Base-by-base conservation (phyloP, 169 alveolate species). In the Eimeria falciformis region DNA sequence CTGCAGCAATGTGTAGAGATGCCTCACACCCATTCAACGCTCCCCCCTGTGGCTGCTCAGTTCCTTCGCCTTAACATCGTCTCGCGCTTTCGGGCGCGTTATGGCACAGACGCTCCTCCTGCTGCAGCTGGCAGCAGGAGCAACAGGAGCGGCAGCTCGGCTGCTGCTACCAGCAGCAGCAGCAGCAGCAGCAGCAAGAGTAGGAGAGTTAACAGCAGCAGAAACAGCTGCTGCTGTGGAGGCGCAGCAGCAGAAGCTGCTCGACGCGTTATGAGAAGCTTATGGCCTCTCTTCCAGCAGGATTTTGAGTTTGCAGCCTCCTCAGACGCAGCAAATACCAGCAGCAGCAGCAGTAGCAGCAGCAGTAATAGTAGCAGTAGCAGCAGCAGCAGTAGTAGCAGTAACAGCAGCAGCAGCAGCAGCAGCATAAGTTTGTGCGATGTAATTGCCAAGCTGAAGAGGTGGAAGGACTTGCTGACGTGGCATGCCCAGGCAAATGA, bases 381-480 rank as follows among this genome's bases (percentile, higher is more conserved):
- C 40, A 25, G 45, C 45, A 29, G 21, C 7, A 14, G 79, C 79
- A 27, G 37, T 17, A 29, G 46, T 17, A 68, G 37, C 79, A 29
- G 37, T 17, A 27, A 11, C 17, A 27, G 37, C 79, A 27, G 21
- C 7, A 14, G 37, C 79, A 23, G 73, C 43, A 23, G 79, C 43
- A 23, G 79, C 43, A 23, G 45, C 37, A 27, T 62, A n/a, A 50
- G 71, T 23, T 58, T 94, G 55, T 91, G 93, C 46, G 94, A 93
- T 27, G 95, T 86, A 18, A 68, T 93, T 53, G 94, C 81, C 50
- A 94, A 94, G 82, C 69, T 94, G 55, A 94, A 94, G 87, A 93
- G 94, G 78, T 94, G 96, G 96, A 94, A 94, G 40, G 96, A 94
- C 29, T 58, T 91, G 27, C 73, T 94, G 45, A 85, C 94, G 1